These are phyloP conservation scores for Hypoxylon fuscum DNA, from an alignment of 495 filamentous ascomycete genomes.

Conservation along the genomic window DNA sequence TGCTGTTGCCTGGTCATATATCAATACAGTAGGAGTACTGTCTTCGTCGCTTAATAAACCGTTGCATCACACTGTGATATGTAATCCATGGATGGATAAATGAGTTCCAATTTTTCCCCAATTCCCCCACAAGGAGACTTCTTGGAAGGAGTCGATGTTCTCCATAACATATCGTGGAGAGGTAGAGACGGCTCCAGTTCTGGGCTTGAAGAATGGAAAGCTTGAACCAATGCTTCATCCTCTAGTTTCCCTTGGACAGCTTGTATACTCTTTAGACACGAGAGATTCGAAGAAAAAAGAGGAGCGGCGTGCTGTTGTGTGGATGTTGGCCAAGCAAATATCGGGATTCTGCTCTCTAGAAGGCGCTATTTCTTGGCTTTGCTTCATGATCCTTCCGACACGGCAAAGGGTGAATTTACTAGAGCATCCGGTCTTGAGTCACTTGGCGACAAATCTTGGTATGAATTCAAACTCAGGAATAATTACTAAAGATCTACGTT, in stretches of 20 bases:
- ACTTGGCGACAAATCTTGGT: constrained; percentile 22
- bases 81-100: too few species aligned
- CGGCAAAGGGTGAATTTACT: too few species aligned
- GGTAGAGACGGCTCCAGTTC: too few species aligned
- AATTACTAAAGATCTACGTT: constrained; percentile 15
- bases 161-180: background rate
- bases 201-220: too few species aligned
- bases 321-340: constrained; percentile 1
- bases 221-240: too few species aligned
- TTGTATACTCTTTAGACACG: background rate
- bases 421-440: constrained; percentile 14
- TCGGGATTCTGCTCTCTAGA: constrained; percentile 10
- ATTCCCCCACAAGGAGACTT: constrained; percentile 9
- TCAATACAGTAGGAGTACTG: too few species aligned
- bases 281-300: background rate
- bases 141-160: background rate
- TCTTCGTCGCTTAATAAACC: too few species aligned
- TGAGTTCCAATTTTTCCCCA: constrained; percentile 10
- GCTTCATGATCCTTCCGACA: constrained; percentile 19
- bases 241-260: background rate
- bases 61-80: too few species aligned
- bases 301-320: background rate
- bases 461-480: constrained; percentile 22
- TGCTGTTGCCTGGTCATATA: too few species aligned
- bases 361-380: constrained; percentile 28